These are phyloP conservation scores for Brassica carinata DNA, from an alignment of 345 rosid species.

Conservation along the genomic window DNA sequence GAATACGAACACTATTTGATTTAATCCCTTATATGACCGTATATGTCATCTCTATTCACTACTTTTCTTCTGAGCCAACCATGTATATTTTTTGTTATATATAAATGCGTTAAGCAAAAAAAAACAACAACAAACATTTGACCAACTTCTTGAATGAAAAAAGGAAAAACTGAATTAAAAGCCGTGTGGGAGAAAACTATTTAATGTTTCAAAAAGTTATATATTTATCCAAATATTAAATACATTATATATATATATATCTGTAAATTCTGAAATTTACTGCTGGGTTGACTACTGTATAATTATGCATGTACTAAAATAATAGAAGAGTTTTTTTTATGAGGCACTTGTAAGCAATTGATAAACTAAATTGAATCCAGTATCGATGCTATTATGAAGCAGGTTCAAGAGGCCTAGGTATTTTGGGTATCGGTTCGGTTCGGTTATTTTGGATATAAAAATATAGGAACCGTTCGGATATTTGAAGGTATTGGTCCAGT, in stretches of 20 bases:
- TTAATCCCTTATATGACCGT: background rate
- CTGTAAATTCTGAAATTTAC: background rate
- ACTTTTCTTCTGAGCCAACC: background rate
- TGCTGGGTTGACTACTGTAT: background rate
- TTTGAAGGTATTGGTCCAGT: too few relatives aligned
- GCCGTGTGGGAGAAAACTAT: background rate
- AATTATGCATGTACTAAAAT: background rate
- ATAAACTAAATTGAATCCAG: background rate
- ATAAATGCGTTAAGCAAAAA: background rate
- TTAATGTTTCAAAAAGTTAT: background rate
- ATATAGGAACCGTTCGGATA: too few relatives aligned
- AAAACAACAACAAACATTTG: background rate
- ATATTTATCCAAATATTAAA: background rate
- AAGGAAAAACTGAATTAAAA: background rate
- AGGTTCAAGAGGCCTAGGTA: background rate
- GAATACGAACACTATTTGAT: background rate
- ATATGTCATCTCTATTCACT: background rate
- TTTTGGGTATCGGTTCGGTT: too few relatives aligned
- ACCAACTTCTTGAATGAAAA: background rate
- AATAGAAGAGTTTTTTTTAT: background rate
- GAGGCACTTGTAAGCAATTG: background rate
- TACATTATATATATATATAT: background rate
- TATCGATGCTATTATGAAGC: background rate
- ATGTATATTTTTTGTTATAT: background rate
- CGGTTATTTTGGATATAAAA: too few relatives aligned